Conservation (phyloP, 371 early-diverging fungal genomes). For the Nematocida minor region DNA sequence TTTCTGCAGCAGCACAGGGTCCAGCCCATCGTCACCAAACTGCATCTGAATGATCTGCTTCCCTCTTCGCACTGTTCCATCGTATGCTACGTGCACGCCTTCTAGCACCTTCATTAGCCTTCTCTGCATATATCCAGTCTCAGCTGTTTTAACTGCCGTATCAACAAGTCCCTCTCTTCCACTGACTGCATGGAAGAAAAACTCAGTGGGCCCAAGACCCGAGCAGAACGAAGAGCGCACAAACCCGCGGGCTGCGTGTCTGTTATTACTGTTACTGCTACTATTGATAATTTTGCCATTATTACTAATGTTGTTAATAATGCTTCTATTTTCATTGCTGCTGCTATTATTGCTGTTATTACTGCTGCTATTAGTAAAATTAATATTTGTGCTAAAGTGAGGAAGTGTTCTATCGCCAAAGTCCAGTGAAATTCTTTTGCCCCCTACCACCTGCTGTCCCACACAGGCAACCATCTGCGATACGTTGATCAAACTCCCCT, state of each 20-base stretch:
- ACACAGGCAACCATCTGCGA: conserved; percentile 99
- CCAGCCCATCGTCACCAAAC: conserved; percentile 44
- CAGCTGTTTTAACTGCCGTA: conserved; percentile 96
- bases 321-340: too few species aligned
- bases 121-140: conserved; percentile 97
- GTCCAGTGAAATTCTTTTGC: conserved; percentile 87
- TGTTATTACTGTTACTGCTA: too few species aligned
- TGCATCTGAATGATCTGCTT: conserved; percentile 44
- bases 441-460: conserved; percentile 95
- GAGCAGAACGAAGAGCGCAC: conserved; percentile 89
- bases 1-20: conserved; percentile 38
- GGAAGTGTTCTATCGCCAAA: conserved; percentile 91
- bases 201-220: conserved; percentile 87
- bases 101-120: conserved; percentile 80
- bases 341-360: too few species aligned
- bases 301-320: too few species aligned
- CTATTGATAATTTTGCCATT: too few species aligned
- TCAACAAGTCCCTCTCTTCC: conserved; percentile 99
- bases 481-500: conserved; percentile 92
- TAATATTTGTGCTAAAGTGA: conserved; percentile 69
- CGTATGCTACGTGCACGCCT: conserved; percentile 59
- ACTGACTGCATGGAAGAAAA: conserved; percentile 95
- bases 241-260: conserved; percentile 80
- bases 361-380: too few species aligned
- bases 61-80: conserved; percentile 60